Conservation (phyloP, 345 rosid genomes). For the Populus alba region DNA sequence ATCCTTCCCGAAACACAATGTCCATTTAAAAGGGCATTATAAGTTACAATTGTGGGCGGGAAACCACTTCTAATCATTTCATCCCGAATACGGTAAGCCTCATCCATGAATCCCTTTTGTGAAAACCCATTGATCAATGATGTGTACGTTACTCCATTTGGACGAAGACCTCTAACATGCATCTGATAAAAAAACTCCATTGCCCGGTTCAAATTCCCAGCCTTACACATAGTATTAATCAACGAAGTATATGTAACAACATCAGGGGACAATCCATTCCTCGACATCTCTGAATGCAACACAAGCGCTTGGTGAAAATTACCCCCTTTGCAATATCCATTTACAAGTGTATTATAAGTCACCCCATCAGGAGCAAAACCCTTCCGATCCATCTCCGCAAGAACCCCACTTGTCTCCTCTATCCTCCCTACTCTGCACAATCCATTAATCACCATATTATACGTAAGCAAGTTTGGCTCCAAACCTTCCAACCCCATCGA, state of each 20-base stretch:
- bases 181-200: slow-evolving; percentile 76
- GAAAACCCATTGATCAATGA: slow-evolving; percentile 82
- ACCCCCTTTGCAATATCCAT: slow-evolving; percentile 77
- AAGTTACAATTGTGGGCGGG: slow-evolving; percentile 73
- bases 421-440: slow-evolving; percentile 72
- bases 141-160: slow-evolving; percentile 75
- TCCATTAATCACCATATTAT: slow-evolving; percentile 71
- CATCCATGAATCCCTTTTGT: slow-evolving; percentile 58
- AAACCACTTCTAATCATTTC: slow-evolving; percentile 68
- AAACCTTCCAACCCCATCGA: slow-evolving; percentile 58
- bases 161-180: slow-evolving; percentile 70
- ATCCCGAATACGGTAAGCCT: slow-evolving; percentile 53
- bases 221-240: slow-evolving; percentile 78
- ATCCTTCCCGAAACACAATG: slow-evolving; percentile 62
- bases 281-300: slow-evolving; percentile 69
- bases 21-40: slow-evolving; percentile 74
- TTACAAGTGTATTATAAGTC: slow-evolving; percentile 73
- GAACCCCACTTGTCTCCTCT: slow-evolving; percentile 57
- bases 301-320: slow-evolving; percentile 81
- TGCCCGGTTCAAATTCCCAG: slow-evolving; percentile 78
- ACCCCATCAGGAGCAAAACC: slow-evolving; percentile 76
- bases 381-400: slow-evolving; percentile 50
- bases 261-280: slow-evolving; percentile 71
- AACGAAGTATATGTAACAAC: slow-evolving; percentile 81
- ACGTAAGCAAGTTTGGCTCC: slow-evolving; percentile 78